Conservation (phyloP, 768 basidiomycete species). For the Mycena capillaripes region DNA sequence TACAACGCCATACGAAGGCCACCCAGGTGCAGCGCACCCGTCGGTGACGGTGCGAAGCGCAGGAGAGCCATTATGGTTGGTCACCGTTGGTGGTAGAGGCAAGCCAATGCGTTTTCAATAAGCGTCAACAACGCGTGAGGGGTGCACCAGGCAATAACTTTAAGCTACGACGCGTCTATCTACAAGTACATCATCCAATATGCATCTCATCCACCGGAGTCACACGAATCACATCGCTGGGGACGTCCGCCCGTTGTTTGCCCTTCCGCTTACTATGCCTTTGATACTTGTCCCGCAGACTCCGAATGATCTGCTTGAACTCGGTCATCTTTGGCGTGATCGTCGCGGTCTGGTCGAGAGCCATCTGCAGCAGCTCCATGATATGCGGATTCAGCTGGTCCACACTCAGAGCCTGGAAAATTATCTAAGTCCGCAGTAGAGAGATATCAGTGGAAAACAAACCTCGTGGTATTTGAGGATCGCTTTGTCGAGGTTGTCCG, state of each 20-base stretch:
- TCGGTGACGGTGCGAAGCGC: constrained; percentile 97
- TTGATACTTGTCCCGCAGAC: constrained; percentile 50
- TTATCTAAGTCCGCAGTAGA: background rate
- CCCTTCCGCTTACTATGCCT: constrained; percentile 44
- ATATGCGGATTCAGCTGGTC: constrained; percentile 88
- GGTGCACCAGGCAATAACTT: too few relatives aligned
- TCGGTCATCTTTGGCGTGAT: constrained; percentile 40
- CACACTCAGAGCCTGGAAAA: constrained; percentile 76
- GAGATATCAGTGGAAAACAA: constrained; percentile 36
- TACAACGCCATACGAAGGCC: constrained; percentile 95
- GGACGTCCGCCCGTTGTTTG: constrained; percentile 41
- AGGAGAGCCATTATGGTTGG: constrained; percentile 67
- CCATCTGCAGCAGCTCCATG: constrained; percentile 85
- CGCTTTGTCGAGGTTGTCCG: constrained; percentile 80
- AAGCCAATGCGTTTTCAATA: background rate
- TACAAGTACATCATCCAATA: constrained; percentile 39
- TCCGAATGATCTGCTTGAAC: constrained; percentile 47
- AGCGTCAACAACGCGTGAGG: constrained; percentile 10
- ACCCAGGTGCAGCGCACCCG: constrained; percentile 93
- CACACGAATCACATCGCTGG: constrained; percentile 27
- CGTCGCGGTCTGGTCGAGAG: constrained; percentile 68
- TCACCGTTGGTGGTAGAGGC: background rate
- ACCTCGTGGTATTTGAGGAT: constrained; percentile 96
- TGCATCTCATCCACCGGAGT: constrained; percentile 45
- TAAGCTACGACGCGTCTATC: constrained; percentile 2